These are phyloP conservation scores for Zoysia pacifica DNA, from an alignment of 176 grass and related monocot genomes.

Conservation along the genomic window DNA sequence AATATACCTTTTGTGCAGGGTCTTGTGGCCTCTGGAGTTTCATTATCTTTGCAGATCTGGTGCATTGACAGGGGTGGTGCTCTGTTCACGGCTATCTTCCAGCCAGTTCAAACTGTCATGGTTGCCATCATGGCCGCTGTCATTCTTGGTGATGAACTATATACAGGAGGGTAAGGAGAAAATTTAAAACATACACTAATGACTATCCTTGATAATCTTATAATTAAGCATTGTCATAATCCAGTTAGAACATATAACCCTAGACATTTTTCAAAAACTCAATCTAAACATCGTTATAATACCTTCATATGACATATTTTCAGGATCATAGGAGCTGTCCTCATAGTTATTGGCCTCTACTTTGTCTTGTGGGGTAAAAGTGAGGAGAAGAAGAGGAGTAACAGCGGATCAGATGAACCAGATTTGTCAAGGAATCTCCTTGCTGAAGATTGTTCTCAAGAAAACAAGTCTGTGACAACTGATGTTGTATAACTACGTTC, in stretches of 20 bases:
- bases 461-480: conserved; percentile 14
- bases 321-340: conserved; percentile 57
- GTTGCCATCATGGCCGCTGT: conserved; percentile 60
- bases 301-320: conserved; percentile 18
- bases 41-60: conserved; percentile 74
- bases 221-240: background rate
- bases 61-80: conserved; percentile 74
- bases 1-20: conserved; percentile 38
- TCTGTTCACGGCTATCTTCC: conserved; percentile 70
- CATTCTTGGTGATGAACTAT: conserved; percentile 67
- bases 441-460: conserved; percentile 35
- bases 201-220: background rate
- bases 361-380: conserved; percentile 69
- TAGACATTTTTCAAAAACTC: background rate
- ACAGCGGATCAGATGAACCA: conserved; percentile 28
- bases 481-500: conserved; percentile 19
- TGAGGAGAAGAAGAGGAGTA: conserved; percentile 51
- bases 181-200: background rate
- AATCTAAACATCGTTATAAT: background rate
- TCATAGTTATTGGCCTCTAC: conserved; percentile 66
- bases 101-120: conserved; percentile 66
- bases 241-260: background rate
- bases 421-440: conserved; percentile 55
- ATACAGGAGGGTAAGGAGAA: conserved; percentile 65
- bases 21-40: conserved; percentile 60